Evolutionary conservation across 306 rosid genomes (phyloP).

Genomic region (Biancaea sappan): DNA sequence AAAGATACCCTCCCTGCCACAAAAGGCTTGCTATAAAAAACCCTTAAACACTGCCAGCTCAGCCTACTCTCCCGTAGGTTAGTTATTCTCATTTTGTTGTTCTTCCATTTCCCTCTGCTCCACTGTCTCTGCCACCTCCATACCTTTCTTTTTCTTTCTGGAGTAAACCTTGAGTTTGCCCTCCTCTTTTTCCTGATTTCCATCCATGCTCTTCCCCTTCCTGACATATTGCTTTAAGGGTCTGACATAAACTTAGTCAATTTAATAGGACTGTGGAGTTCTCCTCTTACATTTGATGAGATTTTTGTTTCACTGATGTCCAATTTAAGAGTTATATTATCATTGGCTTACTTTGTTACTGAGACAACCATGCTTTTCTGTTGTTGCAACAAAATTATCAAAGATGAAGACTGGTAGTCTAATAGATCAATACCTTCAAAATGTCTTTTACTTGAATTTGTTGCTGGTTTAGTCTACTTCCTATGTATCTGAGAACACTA

Average conservation of each 20-base stretch:
- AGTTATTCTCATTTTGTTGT: too few species aligned
- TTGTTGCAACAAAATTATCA: background rate
- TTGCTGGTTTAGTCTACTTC: slow-evolving; percentile 3
- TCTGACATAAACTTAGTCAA: background rate
- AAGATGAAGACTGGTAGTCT: background rate
- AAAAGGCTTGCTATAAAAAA: too few species aligned
- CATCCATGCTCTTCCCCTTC: too few species aligned
- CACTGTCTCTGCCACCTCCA: too few species aligned
- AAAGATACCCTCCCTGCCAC: too few species aligned
- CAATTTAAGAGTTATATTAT: background rate
- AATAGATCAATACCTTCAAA: background rate
- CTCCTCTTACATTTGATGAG: background rate
- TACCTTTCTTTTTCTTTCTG: too few species aligned
- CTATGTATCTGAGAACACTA: slow-evolving; percentile 1
- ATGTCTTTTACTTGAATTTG: background rate
- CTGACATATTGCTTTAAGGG: too few species aligned
- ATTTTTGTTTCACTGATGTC: background rate
- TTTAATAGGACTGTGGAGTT: background rate
- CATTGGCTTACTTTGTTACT: background rate
- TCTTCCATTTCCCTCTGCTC: too few species aligned
- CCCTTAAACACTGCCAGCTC: too few species aligned
- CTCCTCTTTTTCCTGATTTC: too few species aligned
- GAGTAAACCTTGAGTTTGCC: too few species aligned
- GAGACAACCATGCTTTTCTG: background rate
- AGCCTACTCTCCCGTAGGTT: too few species aligned